A percentile compares a stretch with the other conserved stretches of the same genome.
Evolutionary conservation across 1,139 yeast species (phyloP).

Genomic region (Geotrichum histeridarum): DNA sequence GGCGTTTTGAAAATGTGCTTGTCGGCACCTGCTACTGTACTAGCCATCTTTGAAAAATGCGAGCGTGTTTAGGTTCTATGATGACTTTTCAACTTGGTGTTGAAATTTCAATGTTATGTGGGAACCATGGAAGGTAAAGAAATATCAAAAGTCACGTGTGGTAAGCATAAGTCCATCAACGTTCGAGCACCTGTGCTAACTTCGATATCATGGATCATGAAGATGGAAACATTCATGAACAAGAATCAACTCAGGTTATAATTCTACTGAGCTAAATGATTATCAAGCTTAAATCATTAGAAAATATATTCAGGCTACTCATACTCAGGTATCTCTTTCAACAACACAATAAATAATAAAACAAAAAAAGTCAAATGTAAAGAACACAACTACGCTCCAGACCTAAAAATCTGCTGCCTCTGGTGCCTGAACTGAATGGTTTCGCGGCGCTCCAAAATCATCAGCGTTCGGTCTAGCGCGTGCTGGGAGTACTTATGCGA

Average conservation of each 20-base stretch:
- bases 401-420: constrained; percentile 76
- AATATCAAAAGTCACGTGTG: neutral
- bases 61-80: neutral
- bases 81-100: neutral
- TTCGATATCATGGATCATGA: too few relatives aligned
- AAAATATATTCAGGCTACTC: too few relatives aligned
- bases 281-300: too few relatives aligned
- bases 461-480: constrained; percentile 80
- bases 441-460: constrained; percentile 79
- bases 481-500: constrained; percentile 40
- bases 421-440: constrained; percentile 84
- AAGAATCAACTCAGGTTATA: too few relatives aligned
- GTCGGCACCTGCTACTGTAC: neutral
- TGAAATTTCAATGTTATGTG: neutral
- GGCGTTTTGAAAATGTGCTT: constrained; percentile 43
- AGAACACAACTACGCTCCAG: constrained; percentile 49
- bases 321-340: neutral
- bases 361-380: neutral
- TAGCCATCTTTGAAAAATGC: neutral
- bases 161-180: neutral
- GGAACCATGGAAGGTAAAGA: neutral
- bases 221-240: too few relatives aligned
- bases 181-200: neutral
- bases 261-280: too few relatives aligned
- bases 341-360: neutral